Conservation (phyloP, 768 basidiomycete genomes). For the Agrocybe chaxingu region DNA sequence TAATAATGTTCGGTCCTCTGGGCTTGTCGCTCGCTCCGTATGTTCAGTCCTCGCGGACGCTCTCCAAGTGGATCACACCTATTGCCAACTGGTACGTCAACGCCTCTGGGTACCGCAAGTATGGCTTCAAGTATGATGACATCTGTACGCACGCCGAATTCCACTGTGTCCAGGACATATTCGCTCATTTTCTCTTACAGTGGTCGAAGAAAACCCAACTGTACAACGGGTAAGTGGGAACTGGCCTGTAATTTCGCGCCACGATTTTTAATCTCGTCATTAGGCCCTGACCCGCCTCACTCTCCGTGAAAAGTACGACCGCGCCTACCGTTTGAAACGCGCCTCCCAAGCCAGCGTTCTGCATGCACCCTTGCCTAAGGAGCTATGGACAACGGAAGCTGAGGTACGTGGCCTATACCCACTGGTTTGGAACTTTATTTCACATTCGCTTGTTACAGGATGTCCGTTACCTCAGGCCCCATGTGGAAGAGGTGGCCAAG, state of each 20-base stretch:
- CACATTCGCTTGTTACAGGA: slow-evolving; percentile 52
- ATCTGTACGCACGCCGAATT: slow-evolving; percentile 58
- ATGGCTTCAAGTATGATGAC: slow-evolving; percentile 94
- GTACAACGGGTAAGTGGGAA: slow-evolving; percentile 67
- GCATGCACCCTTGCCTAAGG: slow-evolving; percentile 78
- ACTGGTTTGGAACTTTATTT: slow-evolving; percentile 1
- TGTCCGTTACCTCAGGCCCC: slow-evolving; percentile 80
- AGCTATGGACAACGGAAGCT: slow-evolving; percentile 70
- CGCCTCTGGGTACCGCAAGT: slow-evolving; percentile 76
- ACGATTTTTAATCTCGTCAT: background rate
- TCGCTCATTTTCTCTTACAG: slow-evolving; percentile 23
- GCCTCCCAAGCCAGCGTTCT: slow-evolving; percentile 76
- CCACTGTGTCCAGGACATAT: slow-evolving; percentile 7
- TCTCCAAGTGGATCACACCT: slow-evolving; percentile 70
- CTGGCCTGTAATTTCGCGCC: background rate
- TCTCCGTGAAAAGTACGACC: slow-evolving; percentile 80
- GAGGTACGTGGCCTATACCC: slow-evolving; percentile 51
- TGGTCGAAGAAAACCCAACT: slow-evolving; percentile 73
- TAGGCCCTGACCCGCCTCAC: slow-evolving; percentile 86
- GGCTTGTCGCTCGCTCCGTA: slow-evolving; percentile 75
- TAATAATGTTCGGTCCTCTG: slow-evolving; percentile 56
- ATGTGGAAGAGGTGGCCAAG: slow-evolving; percentile 65
- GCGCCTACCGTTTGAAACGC: slow-evolving; percentile 84
- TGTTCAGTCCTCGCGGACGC: slow-evolving; percentile 63
- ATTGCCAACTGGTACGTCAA: slow-evolving; percentile 82